phyloP scores from a whole-genome alignment of 495 filamentous ascomycete genomes.

The Talaromyces borbonicus region DNA sequence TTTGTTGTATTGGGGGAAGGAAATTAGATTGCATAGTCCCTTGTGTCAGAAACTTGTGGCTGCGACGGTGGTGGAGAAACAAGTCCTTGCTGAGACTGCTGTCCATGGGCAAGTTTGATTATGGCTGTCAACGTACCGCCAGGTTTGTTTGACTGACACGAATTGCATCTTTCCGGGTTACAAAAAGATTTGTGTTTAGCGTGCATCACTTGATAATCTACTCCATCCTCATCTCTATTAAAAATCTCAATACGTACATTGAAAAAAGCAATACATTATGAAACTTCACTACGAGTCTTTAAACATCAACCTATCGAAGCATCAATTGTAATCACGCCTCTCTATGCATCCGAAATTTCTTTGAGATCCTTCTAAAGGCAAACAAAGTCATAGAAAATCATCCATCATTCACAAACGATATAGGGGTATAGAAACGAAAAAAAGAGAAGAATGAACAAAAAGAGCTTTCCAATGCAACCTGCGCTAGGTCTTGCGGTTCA shows the following conservation, averaged over 20 bases:
- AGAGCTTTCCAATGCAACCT: no score
- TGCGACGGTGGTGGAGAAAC: no score
- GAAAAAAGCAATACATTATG: no score
- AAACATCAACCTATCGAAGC: no score
- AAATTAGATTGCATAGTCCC: slow-evolving; percentile 27
- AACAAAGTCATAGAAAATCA: slow-evolving; percentile 1
- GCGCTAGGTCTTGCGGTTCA: no score
- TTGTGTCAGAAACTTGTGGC: slow-evolving; percentile 28
- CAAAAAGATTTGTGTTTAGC: not conserved
- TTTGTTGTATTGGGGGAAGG: slow-evolving; percentile 25
- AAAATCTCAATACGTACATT: no score
- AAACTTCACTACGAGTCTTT: no score
- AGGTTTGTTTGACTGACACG: not conserved
- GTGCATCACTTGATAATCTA: not conserved
- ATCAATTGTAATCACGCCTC: no score
- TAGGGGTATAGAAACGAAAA: slow-evolving; percentile 3
- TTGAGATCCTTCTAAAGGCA: not conserved
- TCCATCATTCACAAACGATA: slow-evolving; percentile 3
- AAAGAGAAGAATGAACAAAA: no score
- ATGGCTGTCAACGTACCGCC: not conserved
- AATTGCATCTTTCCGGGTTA: not conserved
- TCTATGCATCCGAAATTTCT: no score
- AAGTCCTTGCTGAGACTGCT: not conserved
- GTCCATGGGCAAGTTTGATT: not conserved
- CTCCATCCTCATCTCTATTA: not conserved